Base-by-base conservation (phyloP, 257 asterid species). In the Leptodermis oblonga region DNA sequence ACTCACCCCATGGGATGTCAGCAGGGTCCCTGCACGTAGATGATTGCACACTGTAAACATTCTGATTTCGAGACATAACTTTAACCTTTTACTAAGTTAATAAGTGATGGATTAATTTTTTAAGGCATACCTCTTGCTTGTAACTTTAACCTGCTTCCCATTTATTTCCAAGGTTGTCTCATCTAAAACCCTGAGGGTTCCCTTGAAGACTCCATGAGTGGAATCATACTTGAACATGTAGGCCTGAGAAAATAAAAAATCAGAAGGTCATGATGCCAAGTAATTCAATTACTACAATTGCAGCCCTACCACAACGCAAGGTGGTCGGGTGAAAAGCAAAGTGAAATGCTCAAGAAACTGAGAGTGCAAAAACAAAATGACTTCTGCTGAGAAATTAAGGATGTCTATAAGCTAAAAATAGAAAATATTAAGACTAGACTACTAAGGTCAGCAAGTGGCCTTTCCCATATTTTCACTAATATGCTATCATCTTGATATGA, bases 221-320 rank as follows among this genome's bases (percentile, higher is more conserved):
- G 99, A 94, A 67, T 94, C 99, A 78, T 91, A 94, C 84, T 94
- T 94, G 72, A 89, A 85, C 98, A 94, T 89, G 88, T 94, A 94
- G 56, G 99, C 97, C 99, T 91, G 87, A 75, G 15, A 69, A 75
- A 66, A 63, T 74, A 49, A 3, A 62, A 25, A 54, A 56, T 43
- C 36, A 52, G 12, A 6, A 41, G n/a, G 20, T 25, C 18, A 7
- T 5, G n/a, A 39, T 10, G 17, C 23, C 31, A 49, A 34, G 30
- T 62, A n/a, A 45, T 8, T 22, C 34, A 25, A 10, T 43, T 12
- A 45, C 59, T 42, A 59, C 15, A 46, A 13, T 3, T 36, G 4
- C 22, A 30, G 42, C 8, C 33, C n/a, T 28, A 25, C 7, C 7
- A 22, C 34, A 3, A 58, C n/a, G 3, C 5, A 30, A 46, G 37